A percentile compares a stretch with the other conserved stretches of the same genome.
Evolutionary conservation across 306 rosid genomes (phyloP).

Genomic region (Sphenostylis stenocarpa): DNA sequence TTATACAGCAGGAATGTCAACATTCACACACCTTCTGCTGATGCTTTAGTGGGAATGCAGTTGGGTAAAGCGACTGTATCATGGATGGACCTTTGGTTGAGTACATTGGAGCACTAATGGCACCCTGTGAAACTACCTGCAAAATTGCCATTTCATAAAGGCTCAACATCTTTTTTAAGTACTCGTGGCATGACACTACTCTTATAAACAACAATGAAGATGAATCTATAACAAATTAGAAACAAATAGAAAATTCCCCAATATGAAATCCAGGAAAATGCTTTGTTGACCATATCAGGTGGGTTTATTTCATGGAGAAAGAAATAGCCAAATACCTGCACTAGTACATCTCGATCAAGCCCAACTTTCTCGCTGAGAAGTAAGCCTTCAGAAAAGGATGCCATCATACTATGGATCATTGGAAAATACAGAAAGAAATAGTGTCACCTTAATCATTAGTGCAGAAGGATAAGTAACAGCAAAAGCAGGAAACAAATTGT

Average conservation of each 20-base stretch:
- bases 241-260: neutral
- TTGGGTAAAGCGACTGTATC: conserved; percentile 80
- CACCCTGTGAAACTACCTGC: conserved; percentile 96
- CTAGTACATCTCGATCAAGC: conserved; percentile 74
- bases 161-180: neutral
- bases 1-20: conserved; percentile 3
- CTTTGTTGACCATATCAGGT: neutral
- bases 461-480: conserved; percentile 22
- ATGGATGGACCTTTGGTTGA: conserved; percentile 83
- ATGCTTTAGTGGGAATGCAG: conserved; percentile 94
- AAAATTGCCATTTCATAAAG: conserved; percentile 28
- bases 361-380: conserved; percentile 90
- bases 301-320: conserved; percentile 19
- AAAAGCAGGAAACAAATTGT: conserved; percentile 15
- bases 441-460: conserved; percentile 23
- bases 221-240: neutral
- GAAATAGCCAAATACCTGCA: conserved; percentile 75
- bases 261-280: neutral
- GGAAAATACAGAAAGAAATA: conserved; percentile 22
- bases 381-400: conserved; percentile 94
- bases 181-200: neutral
- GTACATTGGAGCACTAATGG: conserved; percentile 94
- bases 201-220: neutral
- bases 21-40: conserved; percentile 80
- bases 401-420: conserved; percentile 78